Base-by-base conservation (phyloP, 495 filamentous ascomycete species). In the Amphirosellinia nigrospora region DNA sequence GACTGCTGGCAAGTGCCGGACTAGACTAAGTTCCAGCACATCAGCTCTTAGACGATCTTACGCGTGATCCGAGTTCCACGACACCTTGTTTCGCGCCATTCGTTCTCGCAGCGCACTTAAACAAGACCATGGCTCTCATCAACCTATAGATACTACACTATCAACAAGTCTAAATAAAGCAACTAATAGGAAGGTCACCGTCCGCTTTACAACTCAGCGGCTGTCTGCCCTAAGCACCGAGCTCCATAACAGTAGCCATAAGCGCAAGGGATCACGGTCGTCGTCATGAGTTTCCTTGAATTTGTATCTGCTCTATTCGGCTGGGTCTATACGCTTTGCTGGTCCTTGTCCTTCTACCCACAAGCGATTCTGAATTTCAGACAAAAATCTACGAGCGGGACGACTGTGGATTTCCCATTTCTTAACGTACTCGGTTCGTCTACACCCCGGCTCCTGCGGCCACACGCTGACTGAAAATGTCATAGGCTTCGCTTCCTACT, bases 321-420 rank as follows among this genome's bases (percentile, higher is more conserved):
- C 71, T 88, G 88, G 85, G 67, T 84, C 65, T 90, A 90, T 80
- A 89, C 88, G 68, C 63, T 89, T n/a, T 87, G 86, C 76, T 96
- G 94, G 94, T 92, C 91, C 1, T 77, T 91, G 46, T 97, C 93
- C 15, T 98, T 97, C 82, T 99, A 98, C 77, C 95, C 96, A 1
- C 96, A 98, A 74, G 87, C 91, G 0, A 78, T 94, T 46, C 86
- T 89, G 67, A 99, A 97, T 83, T 89, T 84, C 77, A 85, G 80
- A 36, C 88, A 94, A 23, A 84, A 85, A 30, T 91, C 94, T 4
- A 97, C 94, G 4, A 85, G 87, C 5, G 96, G 96, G 11, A 89
- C 94, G 9, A 90, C 94, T 0, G 89, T 96, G 60, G 94, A 98
- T 78, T 97, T 94, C 75, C 93, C 92, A 7, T 85, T 89, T 8